These are phyloP conservation scores for Ceratorhiza oryzae-sativae DNA, from an alignment of 1,284 basidiomycete species.

Conservation along the genomic window DNA sequence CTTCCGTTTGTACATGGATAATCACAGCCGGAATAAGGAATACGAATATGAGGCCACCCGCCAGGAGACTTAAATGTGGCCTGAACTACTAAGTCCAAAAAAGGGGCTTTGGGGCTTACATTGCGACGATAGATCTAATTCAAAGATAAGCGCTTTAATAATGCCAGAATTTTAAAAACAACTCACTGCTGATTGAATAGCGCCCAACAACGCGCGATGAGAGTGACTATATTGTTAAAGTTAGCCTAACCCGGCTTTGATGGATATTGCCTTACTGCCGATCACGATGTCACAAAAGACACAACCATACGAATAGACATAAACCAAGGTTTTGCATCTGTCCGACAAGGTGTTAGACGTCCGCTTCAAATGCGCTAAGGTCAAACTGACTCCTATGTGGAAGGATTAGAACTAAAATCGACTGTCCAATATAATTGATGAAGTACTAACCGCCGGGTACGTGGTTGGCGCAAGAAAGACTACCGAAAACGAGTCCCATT, in stretches of 20 bases:
- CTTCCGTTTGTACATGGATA: background rate
- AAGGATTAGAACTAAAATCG: too few species aligned
- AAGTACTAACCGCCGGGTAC: conserved; percentile 1
- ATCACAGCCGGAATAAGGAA: background rate
- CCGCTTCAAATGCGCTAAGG: too few species aligned
- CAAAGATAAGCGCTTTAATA: background rate
- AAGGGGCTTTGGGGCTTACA: background rate
- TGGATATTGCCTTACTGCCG: background rate
- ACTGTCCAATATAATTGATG: background rate
- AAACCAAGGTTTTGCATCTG: background rate
- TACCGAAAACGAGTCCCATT: background rate
- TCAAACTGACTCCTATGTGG: too few species aligned
- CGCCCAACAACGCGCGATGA: conserved; percentile 16
- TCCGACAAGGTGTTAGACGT: background rate
- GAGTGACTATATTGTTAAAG: background rate
- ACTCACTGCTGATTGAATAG: conserved; percentile 10
- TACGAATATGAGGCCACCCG: background rate
- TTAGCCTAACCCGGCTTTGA: background rate
- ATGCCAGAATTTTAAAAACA: too few species aligned
- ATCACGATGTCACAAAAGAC: background rate
- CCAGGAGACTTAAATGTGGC: background rate
- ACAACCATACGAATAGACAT: background rate
- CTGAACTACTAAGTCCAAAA: too few species aligned
- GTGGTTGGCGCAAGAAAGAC: conserved; percentile 1
- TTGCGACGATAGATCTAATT: background rate